A percentile compares a stretch with the other conserved stretches of the same genome.
Conservation (phyloP, 306 rosid species). For the Sicyos baderoa region DNA sequence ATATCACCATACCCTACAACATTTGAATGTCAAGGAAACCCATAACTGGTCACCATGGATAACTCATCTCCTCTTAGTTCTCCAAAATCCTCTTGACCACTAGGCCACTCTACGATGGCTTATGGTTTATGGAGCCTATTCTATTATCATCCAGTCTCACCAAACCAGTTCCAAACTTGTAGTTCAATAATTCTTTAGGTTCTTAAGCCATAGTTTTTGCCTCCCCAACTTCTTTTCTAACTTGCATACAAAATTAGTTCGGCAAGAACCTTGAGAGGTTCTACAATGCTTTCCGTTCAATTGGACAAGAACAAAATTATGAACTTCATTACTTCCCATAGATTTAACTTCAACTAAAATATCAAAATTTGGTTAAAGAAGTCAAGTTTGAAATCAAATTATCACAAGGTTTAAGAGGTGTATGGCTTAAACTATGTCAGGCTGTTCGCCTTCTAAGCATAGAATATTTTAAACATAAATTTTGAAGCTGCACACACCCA, state of each 20-base stretch:
- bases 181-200: not conserved
- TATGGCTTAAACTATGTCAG: not conserved
- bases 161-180: not conserved
- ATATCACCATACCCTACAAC: no score
- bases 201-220: not conserved
- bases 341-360: not conserved
- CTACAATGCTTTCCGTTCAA: not conserved
- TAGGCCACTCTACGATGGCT: no score
- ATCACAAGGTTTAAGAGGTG: no score
- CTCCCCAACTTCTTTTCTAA: no score
- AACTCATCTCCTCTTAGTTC: no score
- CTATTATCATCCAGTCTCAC: not conserved
- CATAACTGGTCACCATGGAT: no score
- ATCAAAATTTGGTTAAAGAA: not conserved
- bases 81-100: no score
- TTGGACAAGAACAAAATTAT: not conserved
- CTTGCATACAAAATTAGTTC: not conserved
- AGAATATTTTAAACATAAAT: not conserved
- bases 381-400: slow-evolving; percentile 5
- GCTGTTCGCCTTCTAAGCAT: not conserved
- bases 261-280: not conserved
- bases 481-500: not conserved
- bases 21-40: no score
- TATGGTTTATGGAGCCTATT: not conserved
- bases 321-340: not conserved